These are phyloP conservation scores for Xerocomellus intermedius DNA, from an alignment of 768 basidiomycete species.

Conservation along the genomic window DNA sequence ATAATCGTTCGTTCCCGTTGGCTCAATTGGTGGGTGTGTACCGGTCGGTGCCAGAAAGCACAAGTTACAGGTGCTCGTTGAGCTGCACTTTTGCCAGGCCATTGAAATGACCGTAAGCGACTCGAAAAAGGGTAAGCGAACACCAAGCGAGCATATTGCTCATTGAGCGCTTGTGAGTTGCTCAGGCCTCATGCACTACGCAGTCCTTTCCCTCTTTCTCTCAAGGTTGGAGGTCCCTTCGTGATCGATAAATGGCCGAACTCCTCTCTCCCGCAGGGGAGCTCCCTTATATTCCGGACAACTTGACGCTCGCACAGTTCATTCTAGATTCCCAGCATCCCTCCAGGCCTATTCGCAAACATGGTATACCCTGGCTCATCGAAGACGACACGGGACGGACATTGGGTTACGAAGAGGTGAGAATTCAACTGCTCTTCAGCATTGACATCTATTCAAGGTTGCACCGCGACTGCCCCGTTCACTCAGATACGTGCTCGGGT, in stretches of 20 bases:
- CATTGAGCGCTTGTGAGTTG: too few relatives aligned
- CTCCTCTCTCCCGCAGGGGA: conserved; percentile 28
- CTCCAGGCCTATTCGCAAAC: conserved; percentile 25
- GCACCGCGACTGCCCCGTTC: background rate
- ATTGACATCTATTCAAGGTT: background rate
- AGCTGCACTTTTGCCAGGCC: too few relatives aligned
- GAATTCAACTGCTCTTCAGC: background rate
- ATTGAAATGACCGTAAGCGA: too few relatives aligned
- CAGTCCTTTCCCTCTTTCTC: too few relatives aligned
- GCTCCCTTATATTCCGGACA: conserved; percentile 38
- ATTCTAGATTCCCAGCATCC: conserved; percentile 36
- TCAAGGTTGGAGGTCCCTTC: background rate
- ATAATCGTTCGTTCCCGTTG: too few relatives aligned
- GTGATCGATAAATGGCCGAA: conserved; percentile 23
- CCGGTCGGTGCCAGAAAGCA: too few relatives aligned
- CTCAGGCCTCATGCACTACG: too few relatives aligned
- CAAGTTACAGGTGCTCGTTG: too few relatives aligned
- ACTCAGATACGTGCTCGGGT: conserved; percentile 36
- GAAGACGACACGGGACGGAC: conserved; percentile 40
- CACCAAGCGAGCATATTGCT: too few relatives aligned
- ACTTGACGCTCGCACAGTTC: conserved; percentile 39
- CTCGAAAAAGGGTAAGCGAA: too few relatives aligned
- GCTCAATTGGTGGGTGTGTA: too few relatives aligned
- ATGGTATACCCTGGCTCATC: conserved; percentile 38
- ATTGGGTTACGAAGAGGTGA: conserved; percentile 38